These are phyloP conservation scores for Pseudonectria buxi DNA, from an alignment of 2,329 filamentous ascomycete species.

Conservation along the genomic window DNA sequence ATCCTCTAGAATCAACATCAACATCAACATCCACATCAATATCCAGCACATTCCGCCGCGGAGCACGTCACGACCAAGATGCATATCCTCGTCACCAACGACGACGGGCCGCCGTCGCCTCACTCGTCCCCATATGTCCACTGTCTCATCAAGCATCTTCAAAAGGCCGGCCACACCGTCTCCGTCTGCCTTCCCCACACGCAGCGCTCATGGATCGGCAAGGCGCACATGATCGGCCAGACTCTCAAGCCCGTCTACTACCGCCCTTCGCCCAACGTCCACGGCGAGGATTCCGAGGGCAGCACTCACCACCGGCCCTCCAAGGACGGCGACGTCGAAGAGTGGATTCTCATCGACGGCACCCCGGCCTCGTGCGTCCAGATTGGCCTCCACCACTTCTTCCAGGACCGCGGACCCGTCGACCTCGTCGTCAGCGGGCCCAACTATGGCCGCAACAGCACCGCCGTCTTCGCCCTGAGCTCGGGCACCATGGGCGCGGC, in stretches of 20 bases:
- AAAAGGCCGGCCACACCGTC: slow-evolving; percentile 73
- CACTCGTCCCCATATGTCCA: slow-evolving; percentile 77
- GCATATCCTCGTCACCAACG: slow-evolving; percentile 66
- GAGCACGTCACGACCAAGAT: too few species aligned
- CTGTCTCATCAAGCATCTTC: slow-evolving; percentile 63
- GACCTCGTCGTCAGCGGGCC: slow-evolving; percentile 75
- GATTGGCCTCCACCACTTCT: slow-evolving; percentile 76
- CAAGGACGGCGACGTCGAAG: slow-evolving; percentile 53
- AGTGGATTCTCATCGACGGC: slow-evolving; percentile 77
- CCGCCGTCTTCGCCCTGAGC: slow-evolving; percentile 69
- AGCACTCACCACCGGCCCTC: slow-evolving; percentile 54
- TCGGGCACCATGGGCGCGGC: slow-evolving; percentile 73
- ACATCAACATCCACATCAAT: too few species aligned
- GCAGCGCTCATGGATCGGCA: slow-evolving; percentile 96
- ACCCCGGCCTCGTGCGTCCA: slow-evolving; percentile 77
- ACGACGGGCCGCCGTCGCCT: slow-evolving; percentile 73
- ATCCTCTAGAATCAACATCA: too few species aligned
- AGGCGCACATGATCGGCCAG: slow-evolving; percentile 92
- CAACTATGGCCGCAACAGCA: slow-evolving; percentile 79
- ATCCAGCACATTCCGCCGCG: too few species aligned
- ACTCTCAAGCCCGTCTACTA: slow-evolving; percentile 81
- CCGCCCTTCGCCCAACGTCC: slow-evolving; percentile 45
- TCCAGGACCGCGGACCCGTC: slow-evolving; percentile 62
- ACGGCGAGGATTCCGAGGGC: slow-evolving; percentile 48
- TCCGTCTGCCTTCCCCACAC: slow-evolving; percentile 86